Evolutionary conservation across 768 basidiomycete species (phyloP).

Genomic region (Kwoniella europaea): DNA sequence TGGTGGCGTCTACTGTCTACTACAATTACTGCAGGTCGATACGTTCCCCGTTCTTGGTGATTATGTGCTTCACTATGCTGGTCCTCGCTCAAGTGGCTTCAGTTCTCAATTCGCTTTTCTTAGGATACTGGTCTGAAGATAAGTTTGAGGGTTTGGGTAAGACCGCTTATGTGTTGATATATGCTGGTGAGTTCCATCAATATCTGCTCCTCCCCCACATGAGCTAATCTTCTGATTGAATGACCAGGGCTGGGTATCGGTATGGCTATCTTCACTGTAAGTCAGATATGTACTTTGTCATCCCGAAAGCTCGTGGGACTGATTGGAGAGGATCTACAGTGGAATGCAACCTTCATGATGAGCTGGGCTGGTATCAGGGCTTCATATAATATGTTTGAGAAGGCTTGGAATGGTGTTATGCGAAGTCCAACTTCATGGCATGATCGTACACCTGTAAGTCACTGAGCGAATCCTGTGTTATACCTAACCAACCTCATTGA

Average conservation of each 20-base stretch:
- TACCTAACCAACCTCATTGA: too few species aligned
- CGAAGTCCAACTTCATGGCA: conserved; percentile 71
- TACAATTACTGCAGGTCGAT: conserved; percentile 61
- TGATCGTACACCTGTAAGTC: conserved; percentile 65
- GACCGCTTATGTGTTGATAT: conserved; percentile 71
- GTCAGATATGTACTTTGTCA: background rate
- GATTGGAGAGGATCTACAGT: background rate
- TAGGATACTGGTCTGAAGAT: conserved; percentile 74
- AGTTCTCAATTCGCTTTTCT: conserved; percentile 70
- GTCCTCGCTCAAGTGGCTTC: conserved; percentile 63
- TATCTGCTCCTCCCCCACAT: background rate
- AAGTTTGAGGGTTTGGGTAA: conserved; percentile 66
- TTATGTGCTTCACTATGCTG: conserved; percentile 63
- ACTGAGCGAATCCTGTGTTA: too few species aligned
- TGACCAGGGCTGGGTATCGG: conserved; percentile 37
- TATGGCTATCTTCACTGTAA: conserved; percentile 31
- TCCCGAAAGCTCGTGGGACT: background rate
- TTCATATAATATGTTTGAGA: conserved; percentile 64
- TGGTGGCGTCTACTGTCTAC: background rate
- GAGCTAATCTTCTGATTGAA: background rate
- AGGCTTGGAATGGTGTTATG: conserved; percentile 66
- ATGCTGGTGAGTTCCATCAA: conserved; percentile 54
- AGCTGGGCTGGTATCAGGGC: conserved; percentile 58
- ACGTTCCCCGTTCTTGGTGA: conserved; percentile 55
- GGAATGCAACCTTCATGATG: conserved; percentile 38